Evolutionary conservation across 441 rosid species (phyloP).

Genomic region (Euphorbia schlechtendalii): DNA sequence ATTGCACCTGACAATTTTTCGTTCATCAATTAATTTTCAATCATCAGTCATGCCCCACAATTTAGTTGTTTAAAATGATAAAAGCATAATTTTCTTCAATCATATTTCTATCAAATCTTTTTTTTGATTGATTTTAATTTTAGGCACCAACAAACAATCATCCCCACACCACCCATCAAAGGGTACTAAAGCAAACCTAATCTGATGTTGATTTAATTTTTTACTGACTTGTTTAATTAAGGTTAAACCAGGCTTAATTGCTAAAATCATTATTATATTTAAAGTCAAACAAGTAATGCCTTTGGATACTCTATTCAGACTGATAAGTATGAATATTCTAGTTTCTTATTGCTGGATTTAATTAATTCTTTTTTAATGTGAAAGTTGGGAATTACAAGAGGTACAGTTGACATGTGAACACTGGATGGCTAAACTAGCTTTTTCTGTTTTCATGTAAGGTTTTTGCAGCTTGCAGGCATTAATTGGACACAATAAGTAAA

Average conservation of each 20-base stretch:
- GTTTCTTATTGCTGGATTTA: neutral
- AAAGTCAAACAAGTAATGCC: neutral
- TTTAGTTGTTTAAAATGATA: constrained; percentile 2
- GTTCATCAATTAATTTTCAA: no score
- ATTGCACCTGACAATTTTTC: no score
- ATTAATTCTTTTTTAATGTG: neutral
- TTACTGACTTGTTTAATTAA: neutral
- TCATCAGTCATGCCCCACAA: neutral
- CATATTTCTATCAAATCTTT: neutral
- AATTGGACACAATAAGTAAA: no score
- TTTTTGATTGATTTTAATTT: neutral
- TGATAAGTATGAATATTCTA: constrained; percentile 5
- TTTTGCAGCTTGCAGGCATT: no score
- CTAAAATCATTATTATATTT: neutral
- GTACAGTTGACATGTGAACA: no score
- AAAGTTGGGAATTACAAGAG: neutral
- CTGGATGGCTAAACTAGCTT: no score
- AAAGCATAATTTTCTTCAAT: constrained; percentile 3
- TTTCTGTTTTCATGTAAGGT: no score
- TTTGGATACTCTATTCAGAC: constrained; percentile 8
- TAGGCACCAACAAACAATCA: neutral
- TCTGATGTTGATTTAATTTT: neutral
- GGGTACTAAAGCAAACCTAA: neutral
- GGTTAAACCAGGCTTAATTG: no score
- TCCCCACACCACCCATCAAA: neutral